phyloP scores from a whole-genome alignment of 139 green algal species.

The Chlamydomonas sp. region DNA sequence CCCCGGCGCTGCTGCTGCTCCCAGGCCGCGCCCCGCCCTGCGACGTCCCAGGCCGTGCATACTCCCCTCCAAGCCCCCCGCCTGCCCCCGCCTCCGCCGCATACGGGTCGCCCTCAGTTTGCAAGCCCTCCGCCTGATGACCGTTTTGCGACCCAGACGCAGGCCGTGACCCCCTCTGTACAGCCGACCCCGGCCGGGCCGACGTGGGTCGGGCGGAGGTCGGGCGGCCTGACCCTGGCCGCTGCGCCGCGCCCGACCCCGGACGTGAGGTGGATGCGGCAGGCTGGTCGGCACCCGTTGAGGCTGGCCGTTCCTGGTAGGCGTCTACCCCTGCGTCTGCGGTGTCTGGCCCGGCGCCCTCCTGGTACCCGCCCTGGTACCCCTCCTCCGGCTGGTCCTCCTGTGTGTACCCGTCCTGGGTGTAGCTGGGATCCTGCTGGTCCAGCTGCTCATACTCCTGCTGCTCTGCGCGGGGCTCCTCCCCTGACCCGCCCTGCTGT shows the following conservation, averaged over 20 bases:
- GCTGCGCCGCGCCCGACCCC: not conserved
- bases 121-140: no score
- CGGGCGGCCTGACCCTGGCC: no score
- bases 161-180: no score
- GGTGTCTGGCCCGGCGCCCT: not conserved
- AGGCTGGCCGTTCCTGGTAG: not conserved
- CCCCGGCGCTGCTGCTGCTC: not conserved
- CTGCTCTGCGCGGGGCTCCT: no score
- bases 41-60: not conserved
- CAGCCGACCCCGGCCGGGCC: not conserved
- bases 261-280: constrained; percentile 24
- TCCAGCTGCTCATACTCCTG: no score
- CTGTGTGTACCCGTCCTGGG: not conserved
- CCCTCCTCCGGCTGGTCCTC: not conserved
- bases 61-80: no score
- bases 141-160: no score
- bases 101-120: no score
- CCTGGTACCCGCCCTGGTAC: not conserved
- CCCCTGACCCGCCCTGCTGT: no score
- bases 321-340: not conserved
- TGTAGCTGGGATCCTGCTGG: no score
- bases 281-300: not conserved
- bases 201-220: not conserved
- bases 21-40: not conserved
- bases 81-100: no score